These are phyloP conservation scores for Albizia julibrissin DNA, from an alignment of 306 rosid genomes.

Conservation along the genomic window DNA sequence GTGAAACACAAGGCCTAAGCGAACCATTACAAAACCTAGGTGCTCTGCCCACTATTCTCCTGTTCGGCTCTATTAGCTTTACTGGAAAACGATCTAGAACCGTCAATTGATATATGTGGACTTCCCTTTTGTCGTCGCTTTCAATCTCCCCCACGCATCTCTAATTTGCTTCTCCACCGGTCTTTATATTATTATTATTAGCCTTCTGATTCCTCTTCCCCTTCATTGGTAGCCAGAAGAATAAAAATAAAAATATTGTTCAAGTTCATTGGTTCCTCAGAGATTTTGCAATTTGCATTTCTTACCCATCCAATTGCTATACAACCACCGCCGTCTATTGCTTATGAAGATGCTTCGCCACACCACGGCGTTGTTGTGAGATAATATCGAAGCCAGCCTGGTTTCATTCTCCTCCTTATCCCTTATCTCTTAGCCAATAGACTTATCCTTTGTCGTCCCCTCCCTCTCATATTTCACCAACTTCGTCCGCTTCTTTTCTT, in stretches of 20 bases:
- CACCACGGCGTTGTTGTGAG: constrained; percentile 24
- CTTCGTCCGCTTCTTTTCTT: constrained; percentile 9
- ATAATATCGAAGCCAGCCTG: neutral
- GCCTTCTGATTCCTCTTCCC: constrained; percentile 2
- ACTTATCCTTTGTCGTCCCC: constrained; percentile 17
- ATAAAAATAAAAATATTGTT: too few species aligned
- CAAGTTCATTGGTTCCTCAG: neutral
- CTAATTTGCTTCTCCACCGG: neutral
- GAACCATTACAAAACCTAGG: neutral
- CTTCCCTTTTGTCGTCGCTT: neutral
- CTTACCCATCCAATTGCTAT: neutral
- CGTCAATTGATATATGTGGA: neutral
- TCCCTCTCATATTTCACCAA: constrained; percentile 41
- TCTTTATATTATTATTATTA: constrained; percentile 1
- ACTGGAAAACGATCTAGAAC: neutral
- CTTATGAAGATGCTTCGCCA: neutral
- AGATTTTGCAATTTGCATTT: neutral
- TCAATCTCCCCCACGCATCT: neutral
- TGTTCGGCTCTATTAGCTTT: neutral
- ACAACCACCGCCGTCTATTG: neutral
- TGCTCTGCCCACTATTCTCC: neutral
- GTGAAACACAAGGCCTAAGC: neutral
- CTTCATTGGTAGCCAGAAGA: neutral
- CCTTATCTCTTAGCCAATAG: constrained; percentile 6
- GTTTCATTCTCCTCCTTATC: neutral